Conservation (phyloP, 2,329 filamentous ascomycete species). For the Aspergillus hiratsukae region DNA sequence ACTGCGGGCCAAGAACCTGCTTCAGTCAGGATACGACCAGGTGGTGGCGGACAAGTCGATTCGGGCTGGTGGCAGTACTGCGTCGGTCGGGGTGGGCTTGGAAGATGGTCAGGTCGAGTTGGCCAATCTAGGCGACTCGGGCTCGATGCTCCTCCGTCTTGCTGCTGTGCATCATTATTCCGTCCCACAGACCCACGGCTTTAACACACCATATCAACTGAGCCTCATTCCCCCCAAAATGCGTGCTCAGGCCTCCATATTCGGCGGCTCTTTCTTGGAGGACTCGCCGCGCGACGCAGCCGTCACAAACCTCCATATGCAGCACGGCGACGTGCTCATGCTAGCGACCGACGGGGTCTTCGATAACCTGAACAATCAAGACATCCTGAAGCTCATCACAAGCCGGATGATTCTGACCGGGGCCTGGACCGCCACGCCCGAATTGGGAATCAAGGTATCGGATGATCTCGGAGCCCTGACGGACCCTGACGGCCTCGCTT, state of each 20-base stretch:
- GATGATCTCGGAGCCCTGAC: constrained; percentile 56
- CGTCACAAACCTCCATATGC: constrained; percentile 68
- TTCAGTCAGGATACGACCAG: constrained; percentile 79
- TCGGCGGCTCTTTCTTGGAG: constrained; percentile 74
- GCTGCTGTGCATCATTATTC: constrained; percentile 83
- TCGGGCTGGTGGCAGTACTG: constrained; percentile 82
- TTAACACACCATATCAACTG: constrained; percentile 96
- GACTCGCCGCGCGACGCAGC: constrained; percentile 83
- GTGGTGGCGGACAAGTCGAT: constrained; percentile 71
- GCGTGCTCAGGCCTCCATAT: constrained; percentile 72
- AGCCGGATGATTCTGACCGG: constrained; percentile 67
- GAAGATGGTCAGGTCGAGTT: constrained; percentile 73
- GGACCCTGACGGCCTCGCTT: constrained; percentile 41
- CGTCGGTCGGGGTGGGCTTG: constrained; percentile 75
- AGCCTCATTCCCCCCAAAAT: constrained; percentile 79
- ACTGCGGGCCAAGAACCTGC: constrained; percentile 60
- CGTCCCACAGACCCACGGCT: constrained; percentile 85
- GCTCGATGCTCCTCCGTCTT: constrained; percentile 79
- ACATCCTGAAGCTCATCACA: constrained; percentile 77
- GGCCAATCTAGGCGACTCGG: constrained; percentile 93
- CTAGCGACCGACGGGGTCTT: constrained; percentile 94
- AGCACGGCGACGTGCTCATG: constrained; percentile 88
- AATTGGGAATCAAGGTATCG: constrained; percentile 60
- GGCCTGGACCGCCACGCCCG: constrained; percentile 65
- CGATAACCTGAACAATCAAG: constrained; percentile 90